phyloP scores from a whole-genome alignment of 805 yeast genomes.

The Saturnispora halmiae region DNA sequence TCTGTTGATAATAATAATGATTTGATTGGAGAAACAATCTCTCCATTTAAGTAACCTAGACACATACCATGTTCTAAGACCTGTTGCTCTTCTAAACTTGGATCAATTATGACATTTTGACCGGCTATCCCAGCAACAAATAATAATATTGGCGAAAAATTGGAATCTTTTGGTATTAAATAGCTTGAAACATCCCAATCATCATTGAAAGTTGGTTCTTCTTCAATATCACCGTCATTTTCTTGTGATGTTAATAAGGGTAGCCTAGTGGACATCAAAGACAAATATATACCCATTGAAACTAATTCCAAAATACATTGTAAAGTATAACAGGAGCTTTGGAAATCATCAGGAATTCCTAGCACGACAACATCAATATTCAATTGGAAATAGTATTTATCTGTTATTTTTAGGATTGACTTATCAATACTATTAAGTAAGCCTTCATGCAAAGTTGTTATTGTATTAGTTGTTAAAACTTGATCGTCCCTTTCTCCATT shows the following conservation, averaged over 20 bases:
- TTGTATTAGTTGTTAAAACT: slow-evolving; percentile 51
- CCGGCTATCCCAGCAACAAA: slow-evolving; percentile 74
- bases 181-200: slow-evolving; percentile 61
- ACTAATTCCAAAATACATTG: slow-evolving; percentile 43
- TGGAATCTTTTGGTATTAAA: slow-evolving; percentile 32
- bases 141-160: slow-evolving; percentile 62
- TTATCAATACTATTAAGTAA: slow-evolving; percentile 45
- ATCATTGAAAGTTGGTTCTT: slow-evolving; percentile 84
- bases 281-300: slow-evolving; percentile 73
- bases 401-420: slow-evolving; percentile 50
- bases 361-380: slow-evolving; percentile 74
- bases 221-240: slow-evolving; percentile 62
- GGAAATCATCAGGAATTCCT: slow-evolving; percentile 39
- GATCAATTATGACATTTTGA: slow-evolving; percentile 62
- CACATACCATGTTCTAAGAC: slow-evolving; percentile 80
- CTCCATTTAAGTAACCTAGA: slow-evolving; percentile 60
- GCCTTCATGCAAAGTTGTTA: slow-evolving; percentile 49
- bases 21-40: slow-evolving; percentile 63
- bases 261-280: slow-evolving; percentile 66
- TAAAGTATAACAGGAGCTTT: slow-evolving; percentile 64
- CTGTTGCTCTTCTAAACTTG: slow-evolving; percentile 80
- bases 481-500: slow-evolving; percentile 77
- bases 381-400: slow-evolving; percentile 66
- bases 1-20: slow-evolving; percentile 50
- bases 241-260: slow-evolving; percentile 66